Conservation (phyloP, 1,139 yeast genomes). For the Saccharomycopsis phalli region DNA sequence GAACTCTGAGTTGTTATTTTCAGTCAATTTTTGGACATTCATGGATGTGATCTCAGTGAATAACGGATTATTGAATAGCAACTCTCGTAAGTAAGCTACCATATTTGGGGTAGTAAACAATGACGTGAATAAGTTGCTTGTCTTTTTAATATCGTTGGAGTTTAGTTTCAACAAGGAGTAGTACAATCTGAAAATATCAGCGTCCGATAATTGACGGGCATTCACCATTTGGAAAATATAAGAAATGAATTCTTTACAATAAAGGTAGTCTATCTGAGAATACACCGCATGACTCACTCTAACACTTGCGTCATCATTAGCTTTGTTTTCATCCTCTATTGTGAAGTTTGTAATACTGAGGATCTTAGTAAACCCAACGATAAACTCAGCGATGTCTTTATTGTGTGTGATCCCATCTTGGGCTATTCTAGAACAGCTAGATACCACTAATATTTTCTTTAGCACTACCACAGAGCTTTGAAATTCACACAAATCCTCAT, state of each 20-base stretch:
- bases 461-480: too few species aligned
- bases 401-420: not conserved
- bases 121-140: constrained; percentile 19
- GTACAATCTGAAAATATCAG: constrained; percentile 21
- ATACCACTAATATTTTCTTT: too few species aligned
- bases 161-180: constrained; percentile 23
- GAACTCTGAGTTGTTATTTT: constrained; percentile 20
- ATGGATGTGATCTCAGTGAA: constrained; percentile 25
- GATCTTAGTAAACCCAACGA: not conserved
- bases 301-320: constrained; percentile 1
- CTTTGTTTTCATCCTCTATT: not conserved
- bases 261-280: constrained; percentile 21
- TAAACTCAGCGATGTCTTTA: not conserved
- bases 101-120: constrained; percentile 24
- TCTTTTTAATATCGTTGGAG: constrained; percentile 23
- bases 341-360: not conserved
- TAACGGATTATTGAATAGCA: constrained; percentile 20
- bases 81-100: constrained; percentile 22
- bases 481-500: too few species aligned
- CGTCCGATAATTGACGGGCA: constrained; percentile 10
- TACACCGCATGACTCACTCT: constrained; percentile 12
- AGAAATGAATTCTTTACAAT: constrained; percentile 23
- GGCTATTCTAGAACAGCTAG: too few species aligned
- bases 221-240: constrained; percentile 19
- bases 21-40: constrained; percentile 22